phyloP scores from a whole-genome alignment of 192 early-diverging fungal species.

The Jimgerdemannia lactiflua region DNA sequence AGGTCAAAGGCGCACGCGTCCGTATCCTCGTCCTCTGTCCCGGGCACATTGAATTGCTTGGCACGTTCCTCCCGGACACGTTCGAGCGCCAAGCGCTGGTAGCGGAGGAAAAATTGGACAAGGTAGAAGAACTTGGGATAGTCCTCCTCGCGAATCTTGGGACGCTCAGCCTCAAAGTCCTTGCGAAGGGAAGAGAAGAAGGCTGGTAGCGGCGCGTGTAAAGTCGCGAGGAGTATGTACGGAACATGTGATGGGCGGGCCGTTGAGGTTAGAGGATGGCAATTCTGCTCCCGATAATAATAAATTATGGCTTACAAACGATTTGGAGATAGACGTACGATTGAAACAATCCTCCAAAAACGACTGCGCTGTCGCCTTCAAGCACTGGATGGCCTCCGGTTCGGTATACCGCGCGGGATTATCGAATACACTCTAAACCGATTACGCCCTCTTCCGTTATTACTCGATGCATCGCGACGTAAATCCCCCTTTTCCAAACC shows the following conservation, averaged over 20 bases:
- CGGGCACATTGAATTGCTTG: not conserved
- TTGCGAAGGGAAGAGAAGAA: conserved; percentile 32
- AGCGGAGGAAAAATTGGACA: not conserved
- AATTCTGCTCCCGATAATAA: not conserved
- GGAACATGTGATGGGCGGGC: not conserved
- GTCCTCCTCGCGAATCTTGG: conserved; percentile 37
- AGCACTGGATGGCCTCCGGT: not conserved
- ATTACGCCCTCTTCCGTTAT: not conserved
- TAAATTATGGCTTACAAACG: not conserved
- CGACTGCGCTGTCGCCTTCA: conserved; percentile 23
- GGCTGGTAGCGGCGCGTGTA: conserved; percentile 7
- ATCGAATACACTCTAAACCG: not conserved
- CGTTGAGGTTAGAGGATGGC: too few species aligned
- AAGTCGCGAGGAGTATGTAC: not conserved
- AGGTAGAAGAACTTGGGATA: conserved; percentile 34
- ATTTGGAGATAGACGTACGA: conserved; percentile 20
- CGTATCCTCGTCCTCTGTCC: conserved; percentile 2
- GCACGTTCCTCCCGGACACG: not conserved
- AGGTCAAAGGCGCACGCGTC: conserved; percentile 33
- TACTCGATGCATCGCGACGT: too few species aligned
- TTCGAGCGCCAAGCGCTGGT: not conserved
- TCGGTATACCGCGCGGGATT: not conserved
- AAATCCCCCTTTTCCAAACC: too few species aligned
- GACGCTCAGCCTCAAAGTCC: conserved; percentile 37
- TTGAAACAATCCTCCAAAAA: conserved; percentile 46